Percentiles rank a stretch among this genome's conserved stretches.
phyloP scores from a whole-genome alignment of 208 protist species.

The Leishmania tropica region DNA sequence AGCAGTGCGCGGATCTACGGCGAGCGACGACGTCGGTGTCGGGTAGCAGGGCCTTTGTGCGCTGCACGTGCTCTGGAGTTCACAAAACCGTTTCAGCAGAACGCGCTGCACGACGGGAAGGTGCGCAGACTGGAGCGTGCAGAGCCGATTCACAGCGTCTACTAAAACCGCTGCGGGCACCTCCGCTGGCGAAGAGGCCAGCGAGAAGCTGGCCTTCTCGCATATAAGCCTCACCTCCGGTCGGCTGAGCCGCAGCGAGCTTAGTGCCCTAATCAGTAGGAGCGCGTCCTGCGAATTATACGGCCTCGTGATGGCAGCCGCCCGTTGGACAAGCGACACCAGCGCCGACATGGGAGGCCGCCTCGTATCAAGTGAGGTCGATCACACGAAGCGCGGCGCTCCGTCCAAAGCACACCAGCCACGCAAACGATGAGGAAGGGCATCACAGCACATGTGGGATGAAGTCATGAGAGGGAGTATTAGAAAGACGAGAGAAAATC shows the following conservation, averaged over 20 bases:
- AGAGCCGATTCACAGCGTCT: slow-evolving; percentile 52
- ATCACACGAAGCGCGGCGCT: neutral
- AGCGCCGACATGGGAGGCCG: slow-evolving; percentile 9
- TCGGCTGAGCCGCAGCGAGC: slow-evolving; percentile 38
- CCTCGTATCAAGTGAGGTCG: neutral
- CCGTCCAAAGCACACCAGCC: neutral
- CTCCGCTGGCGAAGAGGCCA: slow-evolving; percentile 42
- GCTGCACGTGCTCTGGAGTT: slow-evolving; percentile 19
- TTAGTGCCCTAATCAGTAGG: slow-evolving; percentile 52
- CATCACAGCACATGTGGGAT: neutral
- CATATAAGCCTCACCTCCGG: slow-evolving; percentile 45
- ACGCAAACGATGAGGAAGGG: neutral
- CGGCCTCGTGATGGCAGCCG: slow-evolving; percentile 37
- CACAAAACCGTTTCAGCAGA: slow-evolving; percentile 48
- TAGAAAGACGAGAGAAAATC: neutral
- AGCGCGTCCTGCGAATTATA: slow-evolving; percentile 68
- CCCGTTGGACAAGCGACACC: slow-evolving; percentile 42
- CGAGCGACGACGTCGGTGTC: neutral
- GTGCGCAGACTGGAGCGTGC: slow-evolving; percentile 42
- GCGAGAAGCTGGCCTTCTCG: slow-evolving; percentile 61
- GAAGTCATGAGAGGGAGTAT: neutral
- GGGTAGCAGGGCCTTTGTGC: neutral
- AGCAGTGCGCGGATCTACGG: slow-evolving; percentile 26
- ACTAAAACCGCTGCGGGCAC: slow-evolving; percentile 39
- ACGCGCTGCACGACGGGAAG: slow-evolving; percentile 50